A percentile compares a stretch with the other conserved stretches of the same genome.
These are phyloP conservation scores for Penicillium cataractarum DNA, from an alignment of 495 filamentous ascomycete species.

Conservation along the genomic window DNA sequence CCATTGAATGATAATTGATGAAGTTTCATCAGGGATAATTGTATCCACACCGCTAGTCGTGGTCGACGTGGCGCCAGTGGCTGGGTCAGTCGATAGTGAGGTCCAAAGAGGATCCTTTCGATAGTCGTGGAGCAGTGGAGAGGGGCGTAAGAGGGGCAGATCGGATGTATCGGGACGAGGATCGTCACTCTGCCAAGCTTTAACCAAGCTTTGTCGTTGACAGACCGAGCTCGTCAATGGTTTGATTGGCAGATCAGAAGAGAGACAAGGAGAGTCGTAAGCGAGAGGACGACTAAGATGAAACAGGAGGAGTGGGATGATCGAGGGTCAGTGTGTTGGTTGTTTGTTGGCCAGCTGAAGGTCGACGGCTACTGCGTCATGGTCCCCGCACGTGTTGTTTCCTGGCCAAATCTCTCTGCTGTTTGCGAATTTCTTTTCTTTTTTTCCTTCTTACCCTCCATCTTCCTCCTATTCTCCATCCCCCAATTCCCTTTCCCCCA, in stretches of 20 bases:
- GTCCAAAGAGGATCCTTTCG: not conserved
- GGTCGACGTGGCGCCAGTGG: conserved; percentile 19
- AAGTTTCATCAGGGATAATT: not conserved
- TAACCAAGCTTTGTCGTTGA: conserved; percentile 28
- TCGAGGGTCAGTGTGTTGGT: not conserved
- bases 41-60: conserved; percentile 8
- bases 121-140: not conserved
- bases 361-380: conserved; percentile 3
- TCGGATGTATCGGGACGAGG: conserved; percentile 15
- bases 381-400: conserved; percentile 9
- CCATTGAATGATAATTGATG: not conserved
- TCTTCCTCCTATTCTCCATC: not conserved
- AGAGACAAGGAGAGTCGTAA: not conserved
- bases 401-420: not conserved
- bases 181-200: conserved; percentile 29
- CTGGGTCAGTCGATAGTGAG: not conserved
- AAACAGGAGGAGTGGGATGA: conserved; percentile 1
- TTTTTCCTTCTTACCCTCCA: not conserved
- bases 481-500: not conserved
- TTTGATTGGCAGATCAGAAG: not conserved
- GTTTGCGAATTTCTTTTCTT: not conserved
- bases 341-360: not conserved
- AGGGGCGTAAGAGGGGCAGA: conserved; percentile 7
- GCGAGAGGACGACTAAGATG: not conserved
- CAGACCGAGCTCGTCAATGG: not conserved